These are phyloP conservation scores for Geranium incanum DNA, from an alignment of 441 rosid genomes.

Conservation along the genomic window DNA sequence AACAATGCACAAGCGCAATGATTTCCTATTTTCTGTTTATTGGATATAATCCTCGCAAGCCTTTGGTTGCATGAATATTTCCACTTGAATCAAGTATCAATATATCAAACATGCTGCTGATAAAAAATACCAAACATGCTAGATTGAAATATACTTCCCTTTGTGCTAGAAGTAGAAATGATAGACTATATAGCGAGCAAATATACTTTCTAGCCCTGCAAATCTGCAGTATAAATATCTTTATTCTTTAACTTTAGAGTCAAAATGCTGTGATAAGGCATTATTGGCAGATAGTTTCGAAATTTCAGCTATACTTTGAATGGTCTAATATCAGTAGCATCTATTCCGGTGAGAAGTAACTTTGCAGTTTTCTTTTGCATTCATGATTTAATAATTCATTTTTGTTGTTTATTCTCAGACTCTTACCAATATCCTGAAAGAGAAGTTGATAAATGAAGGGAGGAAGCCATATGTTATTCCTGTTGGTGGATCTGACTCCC, in stretches of 20 bases:
- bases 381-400: neutral
- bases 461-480: slow-evolving; percentile 87
- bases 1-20: neutral
- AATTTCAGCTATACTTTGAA: neutral
- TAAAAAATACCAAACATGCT: neutral
- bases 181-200: neutral
- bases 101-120: no score
- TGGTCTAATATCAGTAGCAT: neutral
- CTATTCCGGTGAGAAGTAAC: neutral
- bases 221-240: neutral
- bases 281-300: neutral
- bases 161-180: neutral
- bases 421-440: slow-evolving; percentile 62
- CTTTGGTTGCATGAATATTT: neutral
- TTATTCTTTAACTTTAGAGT: neutral
- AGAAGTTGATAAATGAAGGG: slow-evolving; percentile 66
- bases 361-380: neutral
- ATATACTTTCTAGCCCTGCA: neutral
- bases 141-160: neutral
- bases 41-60: neutral
- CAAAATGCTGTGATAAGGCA: no score
- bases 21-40: neutral
- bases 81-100: neutral
- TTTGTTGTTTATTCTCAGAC: slow-evolving; percentile 40
- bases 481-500: slow-evolving; percentile 87